Evolutionary conservation across 139 green algal species (phyloP).

Genomic region (Ettlia oleoabundans): DNA sequence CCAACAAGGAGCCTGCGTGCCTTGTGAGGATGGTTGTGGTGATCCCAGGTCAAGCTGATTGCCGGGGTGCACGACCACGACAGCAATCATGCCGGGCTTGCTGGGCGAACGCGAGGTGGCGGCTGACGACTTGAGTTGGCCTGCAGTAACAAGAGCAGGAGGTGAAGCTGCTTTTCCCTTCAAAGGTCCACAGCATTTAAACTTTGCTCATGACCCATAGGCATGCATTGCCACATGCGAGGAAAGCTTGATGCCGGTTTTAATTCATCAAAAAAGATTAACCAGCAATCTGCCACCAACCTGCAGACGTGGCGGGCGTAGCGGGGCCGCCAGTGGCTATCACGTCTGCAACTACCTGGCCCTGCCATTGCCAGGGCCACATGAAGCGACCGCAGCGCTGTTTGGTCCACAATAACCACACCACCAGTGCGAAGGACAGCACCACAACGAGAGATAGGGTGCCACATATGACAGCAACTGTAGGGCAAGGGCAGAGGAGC

Average conservation of each 20-base stretch:
- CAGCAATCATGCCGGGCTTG: not conserved
- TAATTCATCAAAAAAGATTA: too few relatives aligned
- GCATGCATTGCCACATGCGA: too few relatives aligned
- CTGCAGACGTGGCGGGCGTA: too few relatives aligned
- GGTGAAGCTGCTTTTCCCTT: too few relatives aligned
- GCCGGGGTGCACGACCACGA: not conserved
- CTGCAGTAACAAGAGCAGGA: not conserved
- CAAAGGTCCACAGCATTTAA: too few relatives aligned
- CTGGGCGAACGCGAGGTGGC: not conserved
- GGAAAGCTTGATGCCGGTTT: too few relatives aligned
- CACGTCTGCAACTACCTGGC: not conserved
- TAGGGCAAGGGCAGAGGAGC: not conserved
- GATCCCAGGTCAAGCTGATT: not conserved
- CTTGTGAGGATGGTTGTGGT: slow-evolving; percentile 1
- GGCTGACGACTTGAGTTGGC: not conserved
- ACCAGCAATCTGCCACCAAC: too few relatives aligned
- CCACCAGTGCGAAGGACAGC: not conserved
- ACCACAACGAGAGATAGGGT: not conserved
- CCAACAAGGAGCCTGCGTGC: not conserved
- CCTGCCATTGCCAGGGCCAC: not conserved
- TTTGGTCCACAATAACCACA: not conserved
- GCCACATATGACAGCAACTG: slow-evolving; percentile 2
- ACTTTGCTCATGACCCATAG: too few relatives aligned
- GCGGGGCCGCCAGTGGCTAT: too few relatives aligned
- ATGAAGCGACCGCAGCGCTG: not conserved